These are phyloP conservation scores for Dioszegia crocea DNA, from an alignment of 768 basidiomycete genomes.

Conservation along the genomic window DNA sequence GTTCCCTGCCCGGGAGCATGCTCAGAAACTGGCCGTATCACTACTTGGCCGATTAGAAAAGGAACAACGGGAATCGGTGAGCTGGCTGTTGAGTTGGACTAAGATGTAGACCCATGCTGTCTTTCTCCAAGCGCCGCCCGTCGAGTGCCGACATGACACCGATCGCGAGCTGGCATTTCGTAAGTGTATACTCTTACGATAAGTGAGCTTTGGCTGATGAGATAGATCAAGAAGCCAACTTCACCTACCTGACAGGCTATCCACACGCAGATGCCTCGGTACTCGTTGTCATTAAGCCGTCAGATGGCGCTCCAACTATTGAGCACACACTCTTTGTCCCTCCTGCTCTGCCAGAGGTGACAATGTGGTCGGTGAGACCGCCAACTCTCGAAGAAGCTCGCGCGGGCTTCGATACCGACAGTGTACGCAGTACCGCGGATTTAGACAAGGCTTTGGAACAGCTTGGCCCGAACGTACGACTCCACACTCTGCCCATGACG, in stretches of 20 bases:
- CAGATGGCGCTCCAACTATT: slow-evolving; percentile 3
- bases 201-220: neutral
- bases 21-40: slow-evolving; percentile 56
- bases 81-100: slow-evolving; percentile 9
- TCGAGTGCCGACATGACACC: slow-evolving; percentile 57
- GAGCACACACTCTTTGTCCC: slow-evolving; percentile 69
- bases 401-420: slow-evolving; percentile 43
- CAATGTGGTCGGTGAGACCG: slow-evolving; percentile 83
- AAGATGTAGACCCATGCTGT: slow-evolving; percentile 17
- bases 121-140: slow-evolving; percentile 31
- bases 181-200: slow-evolving; percentile 41
- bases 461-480: neutral
- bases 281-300: slow-evolving; percentile 56
- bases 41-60: slow-evolving; percentile 57
- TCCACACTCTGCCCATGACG: slow-evolving; percentile 42
- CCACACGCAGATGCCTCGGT: slow-evolving; percentile 67
- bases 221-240: slow-evolving; percentile 68
- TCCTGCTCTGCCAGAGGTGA: slow-evolving; percentile 57
- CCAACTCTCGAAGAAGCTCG: slow-evolving; percentile 61
- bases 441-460: slow-evolving; percentile 44
- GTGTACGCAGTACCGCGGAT: slow-evolving; percentile 55
- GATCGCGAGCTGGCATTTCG: slow-evolving; percentile 73
- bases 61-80: slow-evolving; percentile 58
- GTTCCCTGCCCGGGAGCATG: slow-evolving; percentile 36
- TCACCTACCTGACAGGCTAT: slow-evolving; percentile 81